Evolutionary conservation across 371 early-diverging fungal species (phyloP).

Genomic region (Mucor plumbeus): DNA sequence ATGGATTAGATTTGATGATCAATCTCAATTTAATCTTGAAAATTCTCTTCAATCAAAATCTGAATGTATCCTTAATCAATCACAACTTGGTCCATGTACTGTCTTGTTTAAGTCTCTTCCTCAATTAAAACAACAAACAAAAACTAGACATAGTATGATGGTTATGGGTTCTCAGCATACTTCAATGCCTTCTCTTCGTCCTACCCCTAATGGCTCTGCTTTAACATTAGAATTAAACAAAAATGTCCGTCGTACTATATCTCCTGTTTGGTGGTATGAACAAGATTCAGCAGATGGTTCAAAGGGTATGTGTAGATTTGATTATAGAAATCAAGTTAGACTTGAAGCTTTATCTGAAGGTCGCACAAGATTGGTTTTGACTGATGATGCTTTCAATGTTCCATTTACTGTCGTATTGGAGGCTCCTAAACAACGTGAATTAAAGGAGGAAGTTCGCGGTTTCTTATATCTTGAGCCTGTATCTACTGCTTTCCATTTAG

Average conservation of each 20-base stretch:
- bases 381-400: slow-evolving; percentile 39
- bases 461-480: slow-evolving; percentile 39
- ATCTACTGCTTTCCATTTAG: slow-evolving; percentile 26
- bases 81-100: slow-evolving; percentile 30
- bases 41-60: slow-evolving; percentile 13
- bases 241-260: slow-evolving; percentile 38
- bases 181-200: slow-evolving; percentile 31
- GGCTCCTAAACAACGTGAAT: slow-evolving; percentile 34
- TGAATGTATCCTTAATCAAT: slow-evolving; percentile 24
- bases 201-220: not conserved
- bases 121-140: not conserved
- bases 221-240: slow-evolving; percentile 32
- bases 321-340: slow-evolving; percentile 49
- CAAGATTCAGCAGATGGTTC: slow-evolving; percentile 44
- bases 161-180: slow-evolving; percentile 13
- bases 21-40: slow-evolving; percentile 35
- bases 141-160: slow-evolving; percentile 19
- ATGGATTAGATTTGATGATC: slow-evolving; percentile 43
- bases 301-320: slow-evolving; percentile 53
- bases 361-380: slow-evolving; percentile 36
- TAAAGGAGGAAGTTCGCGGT: slow-evolving; percentile 45
- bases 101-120: slow-evolving; percentile 21
- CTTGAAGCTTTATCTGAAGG: slow-evolving; percentile 52
- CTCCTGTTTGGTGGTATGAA: slow-evolving; percentile 55
- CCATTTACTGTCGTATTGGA: slow-evolving; percentile 45